Evolutionary conservation across 345 rosid genomes (phyloP).

Genomic region (Gossypium mustelinum): DNA sequence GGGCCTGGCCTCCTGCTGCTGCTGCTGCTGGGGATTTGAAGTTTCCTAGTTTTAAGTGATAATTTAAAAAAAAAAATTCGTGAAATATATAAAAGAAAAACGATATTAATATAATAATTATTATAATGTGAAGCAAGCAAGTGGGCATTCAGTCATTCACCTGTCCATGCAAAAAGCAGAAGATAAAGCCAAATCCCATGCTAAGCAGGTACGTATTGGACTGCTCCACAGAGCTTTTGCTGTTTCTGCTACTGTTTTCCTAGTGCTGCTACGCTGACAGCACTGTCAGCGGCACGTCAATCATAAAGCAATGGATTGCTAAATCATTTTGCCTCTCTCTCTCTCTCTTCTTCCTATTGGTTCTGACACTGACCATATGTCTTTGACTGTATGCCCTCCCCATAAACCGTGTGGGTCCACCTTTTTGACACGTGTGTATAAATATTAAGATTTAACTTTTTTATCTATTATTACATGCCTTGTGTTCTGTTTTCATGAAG

Average conservation of each 20-base stretch:
- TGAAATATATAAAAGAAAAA: no score
- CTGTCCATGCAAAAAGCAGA: constrained; percentile 12
- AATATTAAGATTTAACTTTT: no score
- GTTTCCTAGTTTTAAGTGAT: not conserved
- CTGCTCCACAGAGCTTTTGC: constrained; percentile 13
- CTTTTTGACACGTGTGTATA: constrained; percentile 38
- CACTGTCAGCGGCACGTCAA: constrained; percentile 59
- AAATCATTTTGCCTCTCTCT: constrained; percentile 44
- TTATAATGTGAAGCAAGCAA: not conserved
- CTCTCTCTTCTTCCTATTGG: constrained; percentile 8
- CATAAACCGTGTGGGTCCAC: not conserved
- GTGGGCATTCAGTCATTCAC: constrained; percentile 9
- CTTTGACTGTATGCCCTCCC: constrained; percentile 32
- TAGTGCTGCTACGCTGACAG: constrained; percentile 32
- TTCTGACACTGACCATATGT: constrained; percentile 23
- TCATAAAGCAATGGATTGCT: constrained; percentile 65
- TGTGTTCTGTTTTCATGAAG: constrained; percentile 22
- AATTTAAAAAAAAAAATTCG: no score
- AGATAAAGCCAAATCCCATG: constrained; percentile 14
- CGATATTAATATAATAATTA: not conserved
- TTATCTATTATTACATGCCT: constrained; percentile 21
- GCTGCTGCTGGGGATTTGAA: not conserved
- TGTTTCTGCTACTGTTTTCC: constrained; percentile 13
- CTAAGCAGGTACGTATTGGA: constrained; percentile 3
- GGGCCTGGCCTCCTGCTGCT: no score